phyloP scores from a whole-genome alignment of 169 alveolate genomes.

The Condylostoma magnum region DNA sequence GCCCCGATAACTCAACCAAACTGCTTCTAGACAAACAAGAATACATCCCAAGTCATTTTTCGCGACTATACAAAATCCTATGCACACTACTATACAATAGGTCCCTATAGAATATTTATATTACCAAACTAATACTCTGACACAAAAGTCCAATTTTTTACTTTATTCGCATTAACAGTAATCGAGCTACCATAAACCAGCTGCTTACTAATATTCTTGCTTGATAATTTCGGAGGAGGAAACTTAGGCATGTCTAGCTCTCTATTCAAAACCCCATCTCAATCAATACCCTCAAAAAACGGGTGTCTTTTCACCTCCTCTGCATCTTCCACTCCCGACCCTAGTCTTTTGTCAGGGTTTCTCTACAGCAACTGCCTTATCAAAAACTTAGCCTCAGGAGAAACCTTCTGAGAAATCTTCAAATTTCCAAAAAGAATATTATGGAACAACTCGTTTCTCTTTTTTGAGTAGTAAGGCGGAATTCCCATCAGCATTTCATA shows the following conservation, averaged over 20 bases:
- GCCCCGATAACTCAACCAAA: too few species aligned
- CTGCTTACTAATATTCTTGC: too few species aligned
- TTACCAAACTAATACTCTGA: too few species aligned
- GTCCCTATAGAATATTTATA: too few species aligned
- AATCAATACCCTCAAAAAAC: conserved; percentile 28
- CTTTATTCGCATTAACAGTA: too few species aligned
- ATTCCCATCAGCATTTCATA: conserved; percentile 76
- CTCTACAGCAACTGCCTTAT: conserved; percentile 52
- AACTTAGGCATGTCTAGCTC: conserved; percentile 25
- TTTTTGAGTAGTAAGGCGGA: conserved; percentile 67
- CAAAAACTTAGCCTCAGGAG: conserved; percentile 66
- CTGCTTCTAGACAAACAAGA: too few species aligned
- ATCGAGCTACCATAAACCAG: too few species aligned
- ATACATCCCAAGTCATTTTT: too few species aligned
- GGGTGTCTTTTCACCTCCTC: conserved; percentile 51
- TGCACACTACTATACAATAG: too few species aligned
- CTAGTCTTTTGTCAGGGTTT: conserved; percentile 79
- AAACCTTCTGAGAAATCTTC: conserved; percentile 63
- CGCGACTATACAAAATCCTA: too few species aligned
- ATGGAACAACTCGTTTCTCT: conserved; percentile 57
- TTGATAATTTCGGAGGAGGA: not conserved
- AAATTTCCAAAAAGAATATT: conserved; percentile 73
- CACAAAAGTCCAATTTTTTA: too few species aligned
- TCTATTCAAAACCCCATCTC: conserved; percentile 7
- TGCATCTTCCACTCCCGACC: conserved; percentile 59